Conservation (phyloP, 352 stramenopile species). For the Globisporangium paroecandrum region DNA sequence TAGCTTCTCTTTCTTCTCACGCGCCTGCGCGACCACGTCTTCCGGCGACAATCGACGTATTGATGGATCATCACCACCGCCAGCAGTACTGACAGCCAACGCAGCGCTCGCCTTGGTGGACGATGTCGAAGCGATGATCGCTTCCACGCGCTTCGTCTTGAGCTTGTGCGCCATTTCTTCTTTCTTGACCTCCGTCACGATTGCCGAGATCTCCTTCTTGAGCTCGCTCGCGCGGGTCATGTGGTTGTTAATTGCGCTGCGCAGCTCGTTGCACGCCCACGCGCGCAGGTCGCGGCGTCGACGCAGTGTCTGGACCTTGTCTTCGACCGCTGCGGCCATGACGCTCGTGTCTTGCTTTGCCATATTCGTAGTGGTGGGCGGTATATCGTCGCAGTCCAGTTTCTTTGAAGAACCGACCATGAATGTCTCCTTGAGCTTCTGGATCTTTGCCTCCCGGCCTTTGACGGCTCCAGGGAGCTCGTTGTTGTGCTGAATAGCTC, state of each 20-base stretch:
- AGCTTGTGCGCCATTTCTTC: conserved; percentile 53
- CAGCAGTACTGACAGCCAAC: not conserved
- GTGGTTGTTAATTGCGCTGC: conserved; percentile 48
- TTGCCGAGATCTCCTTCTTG: conserved; percentile 49
- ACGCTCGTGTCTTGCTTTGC: not conserved
- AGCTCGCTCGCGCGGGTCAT: conserved; percentile 51
- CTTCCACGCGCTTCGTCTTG: conserved; percentile 49
- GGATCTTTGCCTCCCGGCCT: conserved; percentile 12
- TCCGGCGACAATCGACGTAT: not conserved
- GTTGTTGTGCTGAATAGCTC: conserved; percentile 25
- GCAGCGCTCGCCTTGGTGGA: not conserved
- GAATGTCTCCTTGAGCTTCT: conserved; percentile 8
- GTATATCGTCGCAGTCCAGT: conserved; percentile 6
- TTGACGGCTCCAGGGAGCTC: conserved; percentile 29
- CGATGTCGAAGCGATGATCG: conserved; percentile 5
- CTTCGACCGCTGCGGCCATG: conserved; percentile 27
- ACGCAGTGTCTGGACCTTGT: conserved; percentile 35
- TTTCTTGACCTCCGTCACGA: conserved; percentile 45
- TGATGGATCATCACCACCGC: not conserved
- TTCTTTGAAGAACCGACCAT: conserved; percentile 5
- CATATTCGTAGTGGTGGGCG: not conserved
- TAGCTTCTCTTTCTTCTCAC: conserved; percentile 14
- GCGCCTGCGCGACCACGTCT: conserved; percentile 1
- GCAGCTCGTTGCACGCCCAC: conserved; percentile 59
- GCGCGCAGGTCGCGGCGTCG: conserved; percentile 43